Evolutionary conservation across 23 red algal genomes (phyloP).

Genomic region (Cyanidiococcus yangmingshanensis): DNA sequence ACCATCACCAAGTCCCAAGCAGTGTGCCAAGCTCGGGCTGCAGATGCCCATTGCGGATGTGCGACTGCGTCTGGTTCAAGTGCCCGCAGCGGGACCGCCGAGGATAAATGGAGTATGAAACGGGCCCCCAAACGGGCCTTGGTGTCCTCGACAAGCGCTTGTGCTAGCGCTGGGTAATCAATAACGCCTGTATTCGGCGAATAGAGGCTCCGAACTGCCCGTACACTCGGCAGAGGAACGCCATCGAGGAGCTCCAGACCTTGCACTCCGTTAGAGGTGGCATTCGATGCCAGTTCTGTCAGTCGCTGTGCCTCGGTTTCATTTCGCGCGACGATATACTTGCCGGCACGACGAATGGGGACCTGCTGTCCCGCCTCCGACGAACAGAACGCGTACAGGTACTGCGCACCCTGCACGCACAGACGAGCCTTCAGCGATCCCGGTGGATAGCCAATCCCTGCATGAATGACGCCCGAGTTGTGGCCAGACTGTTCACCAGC

Average conservation of each 20-base stretch:
- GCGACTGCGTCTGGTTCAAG: slow-evolving; percentile 29
- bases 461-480: slow-evolving; percentile 81
- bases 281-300: slow-evolving; percentile 31
- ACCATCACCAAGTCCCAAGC: slow-evolving; percentile 30
- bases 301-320: slow-evolving; percentile 40
- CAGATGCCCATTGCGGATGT: slow-evolving; percentile 8
- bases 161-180: slow-evolving; percentile 44
- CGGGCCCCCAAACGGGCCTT: slow-evolving; percentile 21
- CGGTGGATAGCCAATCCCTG: slow-evolving; percentile 75
- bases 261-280: slow-evolving; percentile 40
- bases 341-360: slow-evolving; percentile 45
- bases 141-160: slow-evolving; percentile 36
- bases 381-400: slow-evolving; percentile 39
- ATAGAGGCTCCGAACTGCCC: slow-evolving; percentile 45
- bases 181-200: slow-evolving; percentile 63
- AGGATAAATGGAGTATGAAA: not conserved
- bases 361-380: slow-evolving; percentile 23
- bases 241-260: slow-evolving; percentile 1
- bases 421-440: slow-evolving; percentile 54
- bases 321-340: slow-evolving; percentile 68
- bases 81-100: slow-evolving; percentile 21
- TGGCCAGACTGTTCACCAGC: slow-evolving; percentile 50
- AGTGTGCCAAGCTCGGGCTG: not conserved
- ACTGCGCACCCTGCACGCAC: slow-evolving; percentile 51
- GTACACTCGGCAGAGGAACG: slow-evolving; percentile 33